These are phyloP conservation scores for Cercospora brassicicola DNA, from an alignment of 2,329 filamentous ascomycete genomes.

Conservation along the genomic window DNA sequence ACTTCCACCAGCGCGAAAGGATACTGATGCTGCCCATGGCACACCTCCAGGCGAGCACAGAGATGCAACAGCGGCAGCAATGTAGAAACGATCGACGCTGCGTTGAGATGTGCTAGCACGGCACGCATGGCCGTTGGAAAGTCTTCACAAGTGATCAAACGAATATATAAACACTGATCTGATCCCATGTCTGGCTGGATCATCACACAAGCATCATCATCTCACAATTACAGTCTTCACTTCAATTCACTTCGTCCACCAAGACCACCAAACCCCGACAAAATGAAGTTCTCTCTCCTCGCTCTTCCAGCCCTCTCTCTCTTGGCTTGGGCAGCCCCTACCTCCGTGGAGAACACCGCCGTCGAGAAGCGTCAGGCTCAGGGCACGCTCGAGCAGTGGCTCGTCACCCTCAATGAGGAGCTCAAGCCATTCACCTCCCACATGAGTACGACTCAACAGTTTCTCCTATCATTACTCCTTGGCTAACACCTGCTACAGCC, in stretches of 20 bases:
- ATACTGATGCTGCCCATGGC: neutral
- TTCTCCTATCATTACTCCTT: neutral
- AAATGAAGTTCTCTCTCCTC: slow-evolving; percentile 26
- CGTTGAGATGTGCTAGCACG: neutral
- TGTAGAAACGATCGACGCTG: neutral
- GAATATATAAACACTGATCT: neutral
- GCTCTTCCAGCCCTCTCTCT: slow-evolving; percentile 21
- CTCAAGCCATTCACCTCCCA: slow-evolving; percentile 1
- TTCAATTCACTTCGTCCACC: neutral
- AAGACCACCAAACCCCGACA: neutral
- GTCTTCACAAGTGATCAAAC: neutral
- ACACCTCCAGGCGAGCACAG: neutral
- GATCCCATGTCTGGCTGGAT: neutral
- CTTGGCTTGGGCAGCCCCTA: slow-evolving; percentile 22
- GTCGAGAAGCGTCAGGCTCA: slow-evolving; percentile 15
- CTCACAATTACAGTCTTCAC: neutral
- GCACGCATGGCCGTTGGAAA: neutral
- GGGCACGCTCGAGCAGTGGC: neutral
- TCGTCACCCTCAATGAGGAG: neutral
- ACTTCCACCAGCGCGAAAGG: neutral
- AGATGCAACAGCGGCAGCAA: neutral
- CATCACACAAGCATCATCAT: neutral
- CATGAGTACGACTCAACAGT: neutral
- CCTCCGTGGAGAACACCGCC: neutral
- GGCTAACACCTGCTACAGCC: neutral